Conservation (phyloP, 2,329 filamentous ascomycete genomes). For the Trichophyton rubrum region DNA sequence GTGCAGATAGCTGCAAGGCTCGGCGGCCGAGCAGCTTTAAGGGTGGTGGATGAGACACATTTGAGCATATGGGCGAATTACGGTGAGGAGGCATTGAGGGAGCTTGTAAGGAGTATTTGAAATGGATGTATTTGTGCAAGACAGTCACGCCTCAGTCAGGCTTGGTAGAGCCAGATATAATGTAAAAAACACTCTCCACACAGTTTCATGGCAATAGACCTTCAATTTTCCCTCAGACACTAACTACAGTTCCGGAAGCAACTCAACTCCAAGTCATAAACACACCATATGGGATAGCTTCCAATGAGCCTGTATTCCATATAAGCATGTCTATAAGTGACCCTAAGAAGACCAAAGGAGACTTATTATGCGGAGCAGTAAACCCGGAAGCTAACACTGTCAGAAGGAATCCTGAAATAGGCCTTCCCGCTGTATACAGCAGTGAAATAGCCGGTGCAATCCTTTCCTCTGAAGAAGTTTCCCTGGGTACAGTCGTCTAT, state of each 20-base stretch:
- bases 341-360: not conserved
- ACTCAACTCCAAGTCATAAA: too few relatives aligned
- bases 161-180: not conserved
- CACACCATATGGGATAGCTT: too few relatives aligned
- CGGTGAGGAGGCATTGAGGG: not conserved
- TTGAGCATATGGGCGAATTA: conserved; percentile 1
- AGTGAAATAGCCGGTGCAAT: not conserved
- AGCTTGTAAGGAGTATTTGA: not conserved
- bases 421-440: not conserved
- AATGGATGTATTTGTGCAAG: not conserved
- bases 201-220: not conserved
- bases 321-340: not conserved
- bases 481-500: not conserved
- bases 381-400: not conserved
- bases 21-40: conserved; percentile 20
- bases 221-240: not conserved
- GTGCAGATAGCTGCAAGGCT: conserved; percentile 21
- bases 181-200: not conserved
- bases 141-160: not conserved
- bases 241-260: not conserved
- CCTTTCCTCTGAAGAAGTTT: not conserved
- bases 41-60: conserved; percentile 27
- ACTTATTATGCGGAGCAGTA: not conserved
- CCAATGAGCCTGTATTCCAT: not conserved
- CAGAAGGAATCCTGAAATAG: not conserved